Evolutionary conservation across 225 moss, liverwort and hornwort genomes (phyloP).

Genomic region (Physcomitrium patens): DNA sequence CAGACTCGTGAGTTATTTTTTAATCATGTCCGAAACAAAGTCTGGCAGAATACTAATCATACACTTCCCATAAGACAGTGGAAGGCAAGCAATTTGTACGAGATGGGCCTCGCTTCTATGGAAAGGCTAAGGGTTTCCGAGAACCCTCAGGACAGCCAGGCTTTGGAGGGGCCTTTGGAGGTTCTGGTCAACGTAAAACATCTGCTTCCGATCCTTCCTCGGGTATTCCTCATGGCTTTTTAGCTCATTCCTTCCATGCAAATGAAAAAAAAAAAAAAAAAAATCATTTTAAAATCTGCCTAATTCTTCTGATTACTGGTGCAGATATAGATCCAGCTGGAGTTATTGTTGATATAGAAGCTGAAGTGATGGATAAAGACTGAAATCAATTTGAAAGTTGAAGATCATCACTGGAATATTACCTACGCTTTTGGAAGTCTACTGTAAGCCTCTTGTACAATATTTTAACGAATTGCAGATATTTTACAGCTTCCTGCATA

Average conservation of each 20-base stretch:
- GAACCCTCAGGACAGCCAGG: conserved; percentile 53
- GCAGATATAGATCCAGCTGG: conserved; percentile 70
- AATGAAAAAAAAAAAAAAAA: no score
- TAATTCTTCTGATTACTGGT: conserved; percentile 23
- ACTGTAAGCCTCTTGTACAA: conserved; percentile 31
- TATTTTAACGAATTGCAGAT: conserved; percentile 33
- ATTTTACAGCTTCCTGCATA: neutral
- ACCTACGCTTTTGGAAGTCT: conserved; percentile 5
- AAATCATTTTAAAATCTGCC: neutral
- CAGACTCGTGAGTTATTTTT: neutral
- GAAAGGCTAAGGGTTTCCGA: conserved; percentile 59
- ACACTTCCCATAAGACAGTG: conserved; percentile 51
- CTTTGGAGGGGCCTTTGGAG: conserved; percentile 61
- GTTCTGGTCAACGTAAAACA: conserved; percentile 41
- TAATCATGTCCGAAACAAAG: neutral
- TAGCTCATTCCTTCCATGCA: neutral
- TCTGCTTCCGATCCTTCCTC: conserved; percentile 41
- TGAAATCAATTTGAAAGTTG: conserved; percentile 31
- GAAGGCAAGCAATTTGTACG: conserved; percentile 84
- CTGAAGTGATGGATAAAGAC: conserved; percentile 86
- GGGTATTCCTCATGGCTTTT: conserved; percentile 32
- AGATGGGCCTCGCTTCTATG: conserved; percentile 87
- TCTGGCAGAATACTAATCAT: conserved; percentile 4
- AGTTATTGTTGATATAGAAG: conserved; percentile 91
- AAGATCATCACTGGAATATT: neutral